Evolutionary conservation across 75 land plant species (phyloP), one percentile per base, ranked within the genome.

Genomic region (Pinus tabuliformis): DNA sequence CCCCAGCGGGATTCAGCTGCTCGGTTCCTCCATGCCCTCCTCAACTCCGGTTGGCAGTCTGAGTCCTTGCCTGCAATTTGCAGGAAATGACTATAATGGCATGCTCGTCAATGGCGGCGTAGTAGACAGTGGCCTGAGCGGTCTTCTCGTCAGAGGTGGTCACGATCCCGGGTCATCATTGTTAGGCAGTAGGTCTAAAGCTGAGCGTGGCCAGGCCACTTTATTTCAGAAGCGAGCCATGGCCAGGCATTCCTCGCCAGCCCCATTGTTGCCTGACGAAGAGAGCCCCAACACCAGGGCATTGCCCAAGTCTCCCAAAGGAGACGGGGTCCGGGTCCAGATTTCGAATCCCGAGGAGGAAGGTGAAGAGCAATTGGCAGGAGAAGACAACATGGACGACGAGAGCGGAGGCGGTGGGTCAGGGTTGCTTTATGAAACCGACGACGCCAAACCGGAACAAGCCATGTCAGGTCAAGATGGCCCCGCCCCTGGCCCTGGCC

Each of bases 161-260:
- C 54, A 9, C 54, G 54, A 49, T 49, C 54, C 54, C 12, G 9
- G 54, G 54, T 49, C 12, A 11, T 9, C 54, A 11, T 49, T 11
- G 54, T 49, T 49, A 9, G 54, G 54, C 54, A 49, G 9, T 49
- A 49, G 54, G 54, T 49, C 54, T 49, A 49, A 49, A 49, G 54
- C 54, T 49, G 54, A 49, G 54, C 75, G 90, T 13, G 61, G 71
- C 24, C 87, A 82, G 76, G 94, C 90, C 1, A 94, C 97, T 24
- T 81, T 94, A 49, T 94, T 94, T 66, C 94, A 94, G 76, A 94
- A 94, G 65, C 84, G 97, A 73, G 94, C 90, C 12, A 93, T 94
- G 8, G 75, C 86, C 15, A 75, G 91, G 70, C 85, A 86, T 75
- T n/a, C 9, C 14, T 42, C 52, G 22, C 36, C 72, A 12, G n/a